A percentile compares a stretch with the other conserved stretches of the same genome.
phyloP scores from a whole-genome alignment of 2,329 filamentous ascomycete species.

The Aspergillaceae sp. region DNA sequence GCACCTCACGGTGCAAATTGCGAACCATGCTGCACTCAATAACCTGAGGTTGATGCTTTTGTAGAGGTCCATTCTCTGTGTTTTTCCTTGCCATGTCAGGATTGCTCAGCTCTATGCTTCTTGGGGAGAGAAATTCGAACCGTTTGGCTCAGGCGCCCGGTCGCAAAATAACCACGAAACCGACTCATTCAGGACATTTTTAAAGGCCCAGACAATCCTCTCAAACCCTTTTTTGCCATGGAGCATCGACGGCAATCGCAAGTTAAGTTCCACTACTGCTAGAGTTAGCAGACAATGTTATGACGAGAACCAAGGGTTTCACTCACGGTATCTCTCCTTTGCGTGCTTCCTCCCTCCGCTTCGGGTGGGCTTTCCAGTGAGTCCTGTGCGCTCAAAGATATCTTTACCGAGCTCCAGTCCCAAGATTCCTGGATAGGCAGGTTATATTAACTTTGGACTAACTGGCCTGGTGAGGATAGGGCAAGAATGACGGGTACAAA shows the following conservation, averaged over 20 bases:
- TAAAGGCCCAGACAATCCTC: conserved; percentile 66
- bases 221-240: conserved; percentile 78
- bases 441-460: conserved; percentile 3
- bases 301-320: neutral
- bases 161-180: conserved; percentile 73
- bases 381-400: conserved; percentile 71
- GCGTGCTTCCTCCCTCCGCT: conserved; percentile 53
- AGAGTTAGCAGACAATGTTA: conserved; percentile 7
- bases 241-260: conserved; percentile 66
- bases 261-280: conserved; percentile 65
- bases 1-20: conserved; percentile 17
- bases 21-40: conserved; percentile 20
- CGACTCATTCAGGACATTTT: conserved; percentile 61
- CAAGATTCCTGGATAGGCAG: conserved; percentile 50
- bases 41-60: conserved; percentile 29
- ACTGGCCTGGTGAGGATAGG: neutral
- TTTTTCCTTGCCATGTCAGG: neutral
- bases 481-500: conserved; percentile 20
- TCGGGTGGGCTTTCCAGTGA: conserved; percentile 61
- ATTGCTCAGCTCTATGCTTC: neutral
- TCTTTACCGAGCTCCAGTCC: conserved; percentile 71
- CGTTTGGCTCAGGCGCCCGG: conserved; percentile 24
- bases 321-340: conserved; percentile 65
- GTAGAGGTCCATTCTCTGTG: conserved; percentile 27
- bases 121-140: conserved; percentile 10